Percentiles rank a stretch among this genome's conserved stretches.
These are phyloP conservation scores for Yueomyces sp. DNA, from an alignment of 805 yeast genomes.

Conservation along the genomic window DNA sequence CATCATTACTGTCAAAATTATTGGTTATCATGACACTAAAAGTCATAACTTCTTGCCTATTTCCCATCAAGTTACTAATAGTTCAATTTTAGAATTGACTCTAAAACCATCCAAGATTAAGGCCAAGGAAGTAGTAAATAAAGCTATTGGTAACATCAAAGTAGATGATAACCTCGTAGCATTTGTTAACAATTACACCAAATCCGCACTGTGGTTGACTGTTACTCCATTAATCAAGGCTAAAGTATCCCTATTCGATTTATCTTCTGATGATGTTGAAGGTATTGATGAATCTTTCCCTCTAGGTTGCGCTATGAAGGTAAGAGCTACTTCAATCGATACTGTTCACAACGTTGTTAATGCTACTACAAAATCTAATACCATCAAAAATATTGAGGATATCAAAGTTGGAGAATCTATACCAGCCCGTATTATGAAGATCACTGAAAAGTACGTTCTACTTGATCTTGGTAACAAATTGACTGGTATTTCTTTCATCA, in stretches of 20 bases:
- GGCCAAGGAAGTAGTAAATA: constrained; percentile 15
- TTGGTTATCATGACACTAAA: constrained; percentile 66
- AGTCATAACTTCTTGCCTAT: constrained; percentile 56
- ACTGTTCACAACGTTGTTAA: constrained; percentile 36
- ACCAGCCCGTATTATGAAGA: constrained; percentile 51
- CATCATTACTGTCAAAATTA: constrained; percentile 44
- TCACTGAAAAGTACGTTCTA: constrained; percentile 45
- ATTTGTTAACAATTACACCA: constrained; percentile 50
- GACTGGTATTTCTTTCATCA: constrained; percentile 44
- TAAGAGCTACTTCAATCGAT: constrained; percentile 42
- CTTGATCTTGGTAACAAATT: constrained; percentile 56
- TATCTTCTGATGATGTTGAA: constrained; percentile 34
- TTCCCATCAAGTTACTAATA: constrained; percentile 42
- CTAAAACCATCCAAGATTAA: constrained; percentile 31
- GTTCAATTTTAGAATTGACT: constrained; percentile 51
- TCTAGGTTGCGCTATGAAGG: constrained; percentile 55
- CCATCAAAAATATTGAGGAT: constrained; percentile 30
- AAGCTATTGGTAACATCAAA: constrained; percentile 29
- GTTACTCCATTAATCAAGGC: constrained; percentile 60
- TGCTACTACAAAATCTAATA: constrained; percentile 36
- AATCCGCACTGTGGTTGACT: constrained; percentile 53
- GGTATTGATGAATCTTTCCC: constrained; percentile 49
- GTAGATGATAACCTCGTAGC: constrained; percentile 41
- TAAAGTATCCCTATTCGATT: constrained; percentile 48
- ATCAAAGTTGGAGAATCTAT: constrained; percentile 39